These are phyloP conservation scores for Podospora appendiculata DNA, from an alignment of 495 filamentous ascomycete genomes.

Conservation along the genomic window DNA sequence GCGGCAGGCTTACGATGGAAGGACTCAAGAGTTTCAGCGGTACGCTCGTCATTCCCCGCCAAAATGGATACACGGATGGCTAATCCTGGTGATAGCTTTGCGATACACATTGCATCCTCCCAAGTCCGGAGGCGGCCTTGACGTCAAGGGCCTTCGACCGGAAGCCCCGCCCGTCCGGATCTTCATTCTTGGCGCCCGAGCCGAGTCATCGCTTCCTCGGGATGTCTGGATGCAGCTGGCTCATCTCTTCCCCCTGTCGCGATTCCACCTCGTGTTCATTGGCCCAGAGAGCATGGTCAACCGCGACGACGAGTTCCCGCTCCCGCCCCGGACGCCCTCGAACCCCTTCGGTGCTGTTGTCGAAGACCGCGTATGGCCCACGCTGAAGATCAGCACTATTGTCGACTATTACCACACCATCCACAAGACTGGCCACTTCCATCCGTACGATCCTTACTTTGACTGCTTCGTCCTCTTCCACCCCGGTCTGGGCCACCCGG, in stretches of 20 bases:
- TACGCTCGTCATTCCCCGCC: constrained; percentile 33
- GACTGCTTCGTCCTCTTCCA: constrained; percentile 96
- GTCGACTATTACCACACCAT: constrained; percentile 98
- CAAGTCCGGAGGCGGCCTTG: constrained; percentile 60
- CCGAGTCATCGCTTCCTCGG: constrained; percentile 89
- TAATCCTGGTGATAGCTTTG: constrained; percentile 50
- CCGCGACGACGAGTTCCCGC: constrained; percentile 80
- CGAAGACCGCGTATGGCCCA: constrained; percentile 74
- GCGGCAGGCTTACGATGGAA: constrained; percentile 70
- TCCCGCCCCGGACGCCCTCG: constrained; percentile 69
- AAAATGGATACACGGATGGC: neutral
- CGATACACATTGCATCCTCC: constrained; percentile 91
- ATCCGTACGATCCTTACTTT: constrained; percentile 95
- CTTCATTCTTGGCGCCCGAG: constrained; percentile 91
- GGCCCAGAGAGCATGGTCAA: constrained; percentile 92
- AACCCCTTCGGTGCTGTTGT: constrained; percentile 93
- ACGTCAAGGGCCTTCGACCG: constrained; percentile 70
- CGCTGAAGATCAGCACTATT: constrained; percentile 92
- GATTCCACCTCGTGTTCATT: constrained; percentile 86
- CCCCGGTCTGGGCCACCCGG: constrained; percentile 89
- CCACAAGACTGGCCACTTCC: constrained; percentile 79
- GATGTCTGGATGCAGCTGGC: constrained; percentile 89
- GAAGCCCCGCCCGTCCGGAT: constrained; percentile 81
- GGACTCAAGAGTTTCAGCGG: constrained; percentile 88
- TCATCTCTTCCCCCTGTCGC: constrained; percentile 75